Evolutionary conservation across 2,329 filamentous ascomycete species (phyloP).

Genomic region (Dactylonectria macrodidyma): DNA sequence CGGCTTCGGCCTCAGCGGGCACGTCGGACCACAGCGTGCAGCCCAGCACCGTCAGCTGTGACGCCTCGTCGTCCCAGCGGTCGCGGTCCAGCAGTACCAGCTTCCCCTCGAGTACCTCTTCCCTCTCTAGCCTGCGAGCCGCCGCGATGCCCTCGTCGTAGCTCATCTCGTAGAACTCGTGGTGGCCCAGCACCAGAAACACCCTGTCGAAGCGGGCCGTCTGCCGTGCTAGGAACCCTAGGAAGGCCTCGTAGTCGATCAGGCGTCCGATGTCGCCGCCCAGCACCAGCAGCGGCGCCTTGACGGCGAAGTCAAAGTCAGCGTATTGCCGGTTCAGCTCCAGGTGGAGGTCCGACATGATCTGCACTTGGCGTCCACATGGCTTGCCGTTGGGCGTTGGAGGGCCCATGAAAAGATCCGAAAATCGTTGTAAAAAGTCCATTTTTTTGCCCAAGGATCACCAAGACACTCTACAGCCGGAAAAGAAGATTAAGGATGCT

Average conservation of each 20-base stretch:
- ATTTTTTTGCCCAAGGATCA: constrained; percentile 20
- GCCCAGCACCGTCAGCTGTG: constrained; percentile 66
- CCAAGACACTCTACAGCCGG: background rate
- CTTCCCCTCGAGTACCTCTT: constrained; percentile 55
- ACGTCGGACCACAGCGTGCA: constrained; percentile 72
- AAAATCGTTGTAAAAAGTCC: constrained; percentile 37
- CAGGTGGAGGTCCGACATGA: constrained; percentile 67
- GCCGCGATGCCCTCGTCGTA: constrained; percentile 55
- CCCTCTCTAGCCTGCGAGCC: constrained; percentile 56
- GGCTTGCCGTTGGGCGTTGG: constrained; percentile 30
- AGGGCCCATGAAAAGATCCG: constrained; percentile 39
- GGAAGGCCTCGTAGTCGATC: constrained; percentile 61
- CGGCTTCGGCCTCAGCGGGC: constrained; percentile 52
- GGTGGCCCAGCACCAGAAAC: constrained; percentile 67
- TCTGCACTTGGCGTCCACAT: constrained; percentile 44
- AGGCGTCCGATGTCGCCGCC: constrained; percentile 67
- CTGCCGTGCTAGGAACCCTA: constrained; percentile 59
- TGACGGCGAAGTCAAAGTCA: constrained; percentile 57
- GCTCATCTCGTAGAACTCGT: constrained; percentile 66
- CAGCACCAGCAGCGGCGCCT: constrained; percentile 61
- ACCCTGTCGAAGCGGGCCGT: constrained; percentile 59
- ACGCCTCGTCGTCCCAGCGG: constrained; percentile 56
- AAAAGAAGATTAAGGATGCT: background rate
- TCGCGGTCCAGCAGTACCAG: constrained; percentile 62
- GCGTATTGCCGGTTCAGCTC: constrained; percentile 61